Base-by-base conservation (phyloP, 2,329 filamentous ascomycete species). In the Tricladium varicosporioides region DNA sequence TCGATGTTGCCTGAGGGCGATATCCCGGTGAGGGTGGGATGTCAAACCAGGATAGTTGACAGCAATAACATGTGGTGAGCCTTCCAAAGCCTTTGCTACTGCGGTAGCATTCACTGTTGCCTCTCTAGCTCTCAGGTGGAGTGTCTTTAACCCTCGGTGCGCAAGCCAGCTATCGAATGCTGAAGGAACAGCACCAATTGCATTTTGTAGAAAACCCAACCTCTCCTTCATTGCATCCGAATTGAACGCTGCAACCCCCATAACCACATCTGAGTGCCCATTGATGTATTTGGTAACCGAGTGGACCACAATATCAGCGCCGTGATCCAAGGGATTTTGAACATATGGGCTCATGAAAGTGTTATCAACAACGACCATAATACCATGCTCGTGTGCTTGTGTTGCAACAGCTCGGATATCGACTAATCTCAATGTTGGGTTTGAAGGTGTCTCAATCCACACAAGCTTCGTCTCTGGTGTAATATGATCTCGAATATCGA, bases 251-350 rank as follows among this genome's bases (percentile, higher is more conserved):
- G 92, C 93, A 31, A 94, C 89, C 64, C 94, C 94, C 94, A 99
- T 99, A 68, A 97, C 87, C 8, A 99, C 94, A 73, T 99, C 94
- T 72, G 86, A 83, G 78, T 99, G 94, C 51, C 94, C 94, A 74
- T 97, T 97, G 78, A 99, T 97, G 78, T 97, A 99, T 78, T 99
- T 99, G 46, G 94, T 99, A 55, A 99, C 94, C 54, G 87, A 92
- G 81, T 97, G 93, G 45, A 97, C 89, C 65, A 97, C 93, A 63
- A 97, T 92, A 74, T 99, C 94, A 65, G 94, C 94, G 66, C 94
- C 94, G 72, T 93, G 91, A 71, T 95, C 88, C 55, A 99, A 85
- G 2, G 94, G 94, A 75, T 96, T 97, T 77, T 99, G 94, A 48
- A 99, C 83, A 73, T 97, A 99, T 32, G 94, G 94, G 60, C 89